Base-by-base conservation (phyloP, 1,284 basidiomycete genomes). In the Porogramme epimiltina region DNA sequence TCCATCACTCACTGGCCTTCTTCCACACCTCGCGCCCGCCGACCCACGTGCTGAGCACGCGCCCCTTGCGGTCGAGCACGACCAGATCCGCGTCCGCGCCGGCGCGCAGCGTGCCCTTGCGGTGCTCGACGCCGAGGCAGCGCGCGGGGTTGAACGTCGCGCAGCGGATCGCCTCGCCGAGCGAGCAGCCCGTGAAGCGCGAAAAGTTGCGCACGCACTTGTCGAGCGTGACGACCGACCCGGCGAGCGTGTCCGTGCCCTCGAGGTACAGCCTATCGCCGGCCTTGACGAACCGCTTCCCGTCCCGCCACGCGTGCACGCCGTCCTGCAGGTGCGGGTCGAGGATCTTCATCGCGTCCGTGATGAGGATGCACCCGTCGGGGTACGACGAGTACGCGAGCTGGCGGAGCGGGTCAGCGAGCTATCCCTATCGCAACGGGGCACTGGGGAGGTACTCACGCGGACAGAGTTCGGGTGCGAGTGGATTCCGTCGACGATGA, bases 401-500 rank as follows among this genome's bases (percentile, higher is more conserved):
- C 89, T 91, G 63, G 20, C 51, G 33, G 38, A 18, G 43, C 16
- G 20, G 4, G 37, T 33, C 38, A 28, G 53, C 56, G 13, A 59
- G 37, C 42, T 8, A 15, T 24, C 31, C 46, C 40, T 41, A 8
- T 44, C 13, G 50, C n/a, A 16, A 18, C 42, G 43, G 1, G 15
- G 18, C 10, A 26, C 2, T 33, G 10, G 16, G 28, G 10, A 10
- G 31, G 37, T 22, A 69, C 82, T 49, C 67, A 89, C 89, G 61
- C 91, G 78, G 47, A 95, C 90, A 41, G 90, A 91, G 70, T 93
- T 92, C 3, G 93, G 93, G 69, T 95, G 93, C 23, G 85, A 90
- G 68, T 96, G 93, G 51, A 93, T 85, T 0, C 93, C 93, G 66
- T 96, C 93, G 11, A 93, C 92, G 55, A 96, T 96, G 54, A 95